Base-by-base conservation (phyloP, 2,329 filamentous ascomycete species). In the Colletotrichum sp. region DNA sequence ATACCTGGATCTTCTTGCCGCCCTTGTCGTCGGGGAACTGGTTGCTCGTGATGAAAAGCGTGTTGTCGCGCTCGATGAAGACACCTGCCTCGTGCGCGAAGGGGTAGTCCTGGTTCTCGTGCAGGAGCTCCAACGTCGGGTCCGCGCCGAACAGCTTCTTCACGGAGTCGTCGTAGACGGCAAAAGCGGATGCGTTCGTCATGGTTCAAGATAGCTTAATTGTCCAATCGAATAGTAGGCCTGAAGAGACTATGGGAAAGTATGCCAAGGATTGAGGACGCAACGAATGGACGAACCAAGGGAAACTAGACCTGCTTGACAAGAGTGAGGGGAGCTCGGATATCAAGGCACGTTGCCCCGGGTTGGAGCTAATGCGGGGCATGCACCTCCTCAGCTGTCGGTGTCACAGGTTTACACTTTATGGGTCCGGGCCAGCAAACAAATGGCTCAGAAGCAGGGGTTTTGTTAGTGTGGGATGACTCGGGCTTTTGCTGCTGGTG, bases 31-130 rank as follows among this genome's bases (percentile, higher is more conserved):
- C 82, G 1, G 62, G 34, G 60, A 80, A 82, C 32, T 79, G 80
- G 34, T 84, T 85, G 75, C 83, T 85, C 0, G 83, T 85, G 36
- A 85, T 77, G 73, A 84, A 83, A 0, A 84, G 75, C 0, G 80
- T 75, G 21, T 82, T 79, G 8, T 79, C 72, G n/a, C 79, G 70
- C 13, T 78, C 78, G 8, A 84, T 80, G 72, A 82, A 84, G 9
- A 84, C 83, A 2, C 82, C 82, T 0, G 88, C 88, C 79, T 90
- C 88, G 76, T 90, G 88, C 2, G 88, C 88, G 67, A 89, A 89
- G 0, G 87, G 85, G 55, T 87, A 85, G 5, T 80, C 78, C 36
- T 81, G 77, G 65, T 85, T 83, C 73, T 87, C 82, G 30, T 83
- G 78, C 4, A 88, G 77, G 3, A 87, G 75, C 15, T 86, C 81